A percentile compares a stretch with the other conserved stretches of the same genome.
Evolutionary conservation across 108 stramenopile genomes (phyloP).

Genomic region (Chaetoceros tenuissimus): DNA sequence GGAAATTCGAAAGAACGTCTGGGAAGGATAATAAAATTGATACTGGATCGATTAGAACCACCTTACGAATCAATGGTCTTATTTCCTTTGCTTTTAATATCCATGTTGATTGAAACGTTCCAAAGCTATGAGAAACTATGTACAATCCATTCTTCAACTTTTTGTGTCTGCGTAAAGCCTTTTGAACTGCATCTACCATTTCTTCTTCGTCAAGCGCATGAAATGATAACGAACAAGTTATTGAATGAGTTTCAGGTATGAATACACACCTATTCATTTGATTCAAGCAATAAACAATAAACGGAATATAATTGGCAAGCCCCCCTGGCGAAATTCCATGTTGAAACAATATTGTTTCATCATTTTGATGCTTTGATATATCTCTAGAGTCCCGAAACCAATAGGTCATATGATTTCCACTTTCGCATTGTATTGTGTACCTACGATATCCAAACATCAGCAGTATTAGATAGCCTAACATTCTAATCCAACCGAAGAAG

Average conservation of each 20-base stretch:
- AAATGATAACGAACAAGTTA: conserved; percentile 44
- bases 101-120: conserved; percentile 74
- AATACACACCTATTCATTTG: conserved; percentile 35
- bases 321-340: conserved; percentile 88
- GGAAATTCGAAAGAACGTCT: conserved; percentile 76
- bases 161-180: conserved; percentile 33
- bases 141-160: conserved; percentile 15
- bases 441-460: no score
- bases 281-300: conserved; percentile 36
- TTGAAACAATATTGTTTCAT: conserved; percentile 65
- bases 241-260: conserved; percentile 58
- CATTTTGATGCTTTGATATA: not conserved
- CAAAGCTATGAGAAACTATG: conserved; percentile 84
- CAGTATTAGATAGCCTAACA: no score
- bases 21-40: conserved; percentile 71
- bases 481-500: no score
- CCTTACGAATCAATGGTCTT: conserved; percentile 20
- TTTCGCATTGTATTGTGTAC: not conserved
- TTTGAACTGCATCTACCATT: conserved; percentile 54
- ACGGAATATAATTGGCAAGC: conserved; percentile 51
- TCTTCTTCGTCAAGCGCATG: conserved; percentile 40
- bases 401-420: not conserved
- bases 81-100: conserved; percentile 26
- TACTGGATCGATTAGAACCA: conserved; percentile 80
- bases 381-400: not conserved